phyloP scores from a whole-genome alignment of 176 grass and related monocot species.

The Carex kokanica region DNA sequence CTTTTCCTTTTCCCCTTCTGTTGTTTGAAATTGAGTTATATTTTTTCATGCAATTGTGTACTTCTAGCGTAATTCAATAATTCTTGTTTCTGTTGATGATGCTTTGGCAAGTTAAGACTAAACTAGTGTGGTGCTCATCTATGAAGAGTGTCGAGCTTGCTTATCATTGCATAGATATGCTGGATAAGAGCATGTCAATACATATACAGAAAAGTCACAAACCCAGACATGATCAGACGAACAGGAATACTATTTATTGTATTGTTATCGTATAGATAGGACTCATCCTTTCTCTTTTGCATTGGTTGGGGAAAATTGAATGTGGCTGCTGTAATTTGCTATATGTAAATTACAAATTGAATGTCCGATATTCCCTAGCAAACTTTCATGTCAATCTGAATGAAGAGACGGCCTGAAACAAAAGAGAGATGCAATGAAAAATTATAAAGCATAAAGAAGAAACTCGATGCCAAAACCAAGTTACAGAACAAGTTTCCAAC shows the following conservation, averaged over 20 bases:
- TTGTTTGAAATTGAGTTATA: neutral
- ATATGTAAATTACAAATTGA: conserved; percentile 11
- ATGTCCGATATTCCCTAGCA: neutral
- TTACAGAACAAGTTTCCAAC: neutral
- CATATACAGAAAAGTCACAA: neutral
- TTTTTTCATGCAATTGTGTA: neutral
- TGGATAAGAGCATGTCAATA: neutral
- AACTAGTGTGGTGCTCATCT: neutral
- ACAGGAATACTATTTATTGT: neutral
- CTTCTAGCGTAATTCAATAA: neutral
- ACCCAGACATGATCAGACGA: neutral
- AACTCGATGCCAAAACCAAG: neutral
- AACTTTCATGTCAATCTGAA: conserved; percentile 61
- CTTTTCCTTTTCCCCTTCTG: neutral
- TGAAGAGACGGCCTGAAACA: conserved; percentile 57
- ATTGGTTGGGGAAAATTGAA: neutral
- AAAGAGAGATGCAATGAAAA: neutral
- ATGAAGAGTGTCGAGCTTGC: neutral
- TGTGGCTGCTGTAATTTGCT: neutral
- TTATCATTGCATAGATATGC: neutral
- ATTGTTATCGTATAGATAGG: neutral
- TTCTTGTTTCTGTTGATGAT: neutral
- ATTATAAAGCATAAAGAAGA: neutral
- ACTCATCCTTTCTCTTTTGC: neutral
- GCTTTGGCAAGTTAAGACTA: neutral